Evolutionary conservation across 495 filamentous ascomycete species (phyloP), one percentile per base, ranked within the genome.

Genomic region (Chaetomium cochliodes): DNA sequence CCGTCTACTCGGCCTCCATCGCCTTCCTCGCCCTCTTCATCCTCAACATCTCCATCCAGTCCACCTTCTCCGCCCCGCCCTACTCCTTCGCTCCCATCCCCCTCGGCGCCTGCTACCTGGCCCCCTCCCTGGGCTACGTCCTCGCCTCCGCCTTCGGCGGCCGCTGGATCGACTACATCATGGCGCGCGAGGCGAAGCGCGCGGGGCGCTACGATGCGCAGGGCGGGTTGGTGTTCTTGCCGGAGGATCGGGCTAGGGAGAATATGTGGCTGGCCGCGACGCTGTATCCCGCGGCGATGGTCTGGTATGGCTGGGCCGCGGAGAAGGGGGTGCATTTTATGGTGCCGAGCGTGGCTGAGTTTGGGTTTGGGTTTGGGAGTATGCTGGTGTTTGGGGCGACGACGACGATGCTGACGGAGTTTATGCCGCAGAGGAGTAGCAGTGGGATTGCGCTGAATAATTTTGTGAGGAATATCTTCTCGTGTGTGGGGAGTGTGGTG

Each of bases 231-330:
- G 79, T 91, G 20, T 91, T 86, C 72, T 78, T 83, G 1, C 93
- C 93, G 0, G 93, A 97, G 78, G 93, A 98, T 73, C 85, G 93
- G 5, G 91, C 97, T 88, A 79, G 86, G 20, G 88, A 96, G 67
- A 98, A 98, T 68, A 91, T 92, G 3, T 96, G 87, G 88, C 73
- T 96, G 1, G 91, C 89, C 9, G 88, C 88, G 1, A 74, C 88
- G 15, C 60, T 96, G 42, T 96, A 91, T 68, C 92, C 93, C 0
- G 76, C 69, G 78, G 90, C 90, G 42, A 82, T 78, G 81, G 81
- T 73, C 77, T 88, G 73, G 85, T 91, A 86, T 69, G 87, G 81
- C 18, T 83, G 81, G 81, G 75, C 77, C 9, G 70, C 75, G 0
- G 69, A 78, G 30, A 69, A 74, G 12, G 79, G 78, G 8, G 58